Base-by-base conservation (phyloP, 1,284 basidiomycete genomes). In the Malassezia cuniculi region DNA sequence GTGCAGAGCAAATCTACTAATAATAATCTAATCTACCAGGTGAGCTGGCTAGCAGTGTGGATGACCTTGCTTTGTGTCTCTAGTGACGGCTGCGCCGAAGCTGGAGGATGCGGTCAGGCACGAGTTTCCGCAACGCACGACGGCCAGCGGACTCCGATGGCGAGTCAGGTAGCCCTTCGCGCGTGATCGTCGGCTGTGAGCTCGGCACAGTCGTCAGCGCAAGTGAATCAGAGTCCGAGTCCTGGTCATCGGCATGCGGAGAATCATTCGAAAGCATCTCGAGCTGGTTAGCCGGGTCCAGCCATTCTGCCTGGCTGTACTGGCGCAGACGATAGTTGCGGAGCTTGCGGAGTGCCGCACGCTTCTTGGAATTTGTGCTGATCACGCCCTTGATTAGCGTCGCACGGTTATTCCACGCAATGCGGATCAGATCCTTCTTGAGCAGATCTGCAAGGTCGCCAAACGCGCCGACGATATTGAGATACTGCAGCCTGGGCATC, bases 381-480 rank as follows among this genome's bases (percentile, higher is more conserved):
- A 66, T 47, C n/a, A 65, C 45, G 27, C 55, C 57, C 30, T 52
- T 54, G 33, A 66, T 34, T 34, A 66, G 30, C 15, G 55, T 55
- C 27, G 50, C 50, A 36, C 54, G 60, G 32, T 66, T 58, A 18
- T 51, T 39, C 63, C 63, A 66, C 5, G 63, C 63, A 7, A 62
- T 55, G 20, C 52, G 50, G 44, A 65, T 49, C 21, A 66, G 46
- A 31, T 66, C 63, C 32, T 50, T 54, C 43, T 63, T 63, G 46
- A 63, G 51, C 32, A 41, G 42, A 17, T 63, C 58, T 6, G 54
- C 56, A 18, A 66, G 38, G 30, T 66, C 58, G 10, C 55, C 48
- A 39, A 59, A 59, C 2, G 81, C 83, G 77, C 79, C 85, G 0
- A 85, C 86, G 66, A 84, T 79, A 64, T 89, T 85, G 50, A 77